Evolutionary conservation across 225 moss, liverwort and hornwort genomes (phyloP).

Genomic region (Marchantia polymorpha): DNA sequence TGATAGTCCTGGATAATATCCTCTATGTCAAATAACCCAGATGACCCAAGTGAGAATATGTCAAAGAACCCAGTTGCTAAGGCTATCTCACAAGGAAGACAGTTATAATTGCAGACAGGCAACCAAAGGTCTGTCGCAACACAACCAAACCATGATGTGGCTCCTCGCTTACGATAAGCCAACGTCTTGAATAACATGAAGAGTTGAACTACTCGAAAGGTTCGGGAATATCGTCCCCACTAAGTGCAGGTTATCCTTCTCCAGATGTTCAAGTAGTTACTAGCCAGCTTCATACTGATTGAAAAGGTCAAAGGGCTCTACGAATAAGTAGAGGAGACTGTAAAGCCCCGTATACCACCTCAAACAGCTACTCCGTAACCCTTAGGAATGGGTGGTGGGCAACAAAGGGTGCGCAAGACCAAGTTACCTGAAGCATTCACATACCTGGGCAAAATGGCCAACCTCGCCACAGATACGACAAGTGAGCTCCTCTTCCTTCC

Average conservation of each 20-base stretch:
- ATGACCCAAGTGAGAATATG: too few species aligned
- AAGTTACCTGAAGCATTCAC: conserved; percentile 51
- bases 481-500: conserved; percentile 99
- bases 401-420: conserved; percentile 39
- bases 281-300: neutral
- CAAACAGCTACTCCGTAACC: conserved; percentile 28
- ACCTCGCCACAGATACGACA: conserved; percentile 99
- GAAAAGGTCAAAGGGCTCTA: conserved; percentile 3
- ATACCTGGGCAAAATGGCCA: conserved; percentile 99
- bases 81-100: neutral
- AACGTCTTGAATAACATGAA: neutral
- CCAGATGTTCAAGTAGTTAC: neutral
- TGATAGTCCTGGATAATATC: too few species aligned
- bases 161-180: neutral
- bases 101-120: neutral
- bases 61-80: neutral
- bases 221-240: neutral
- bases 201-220: neutral
- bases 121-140: neutral
- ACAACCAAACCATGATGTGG: neutral
- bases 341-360: conserved; percentile 24
- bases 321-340: conserved; percentile 11
- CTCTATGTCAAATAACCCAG: too few species aligned
- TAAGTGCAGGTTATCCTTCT: neutral
- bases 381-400: conserved; percentile 28